These are phyloP conservation scores for Penicillium paneum DNA, from an alignment of 2,329 filamentous ascomycete genomes.

Conservation along the genomic window DNA sequence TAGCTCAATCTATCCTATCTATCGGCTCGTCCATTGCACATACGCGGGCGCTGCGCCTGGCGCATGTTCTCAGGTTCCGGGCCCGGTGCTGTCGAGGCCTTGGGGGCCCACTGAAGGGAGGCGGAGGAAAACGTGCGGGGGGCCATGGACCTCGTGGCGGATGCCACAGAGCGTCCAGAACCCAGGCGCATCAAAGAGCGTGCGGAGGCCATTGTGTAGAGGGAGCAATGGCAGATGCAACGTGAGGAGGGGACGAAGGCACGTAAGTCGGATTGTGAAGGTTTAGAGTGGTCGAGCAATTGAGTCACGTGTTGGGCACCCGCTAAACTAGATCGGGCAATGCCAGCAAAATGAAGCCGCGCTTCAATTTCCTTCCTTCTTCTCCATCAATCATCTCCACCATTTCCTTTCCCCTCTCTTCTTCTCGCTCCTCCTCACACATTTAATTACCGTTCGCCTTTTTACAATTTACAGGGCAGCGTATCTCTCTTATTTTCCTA, in stretches of 20 bases:
- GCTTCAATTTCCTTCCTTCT: conserved; percentile 27
- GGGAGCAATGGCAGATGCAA: conserved; percentile 30
- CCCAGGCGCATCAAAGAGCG: conserved; percentile 46
- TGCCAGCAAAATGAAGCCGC: conserved; percentile 31
- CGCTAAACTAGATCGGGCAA: conserved; percentile 24
- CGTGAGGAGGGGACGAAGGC: conserved; percentile 19
- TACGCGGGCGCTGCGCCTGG: conserved; percentile 54
- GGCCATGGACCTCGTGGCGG: conserved; percentile 34
- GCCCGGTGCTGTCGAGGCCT: conserved; percentile 51
- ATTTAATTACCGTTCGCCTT: conserved; percentile 24
- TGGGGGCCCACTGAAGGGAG: conserved; percentile 44
- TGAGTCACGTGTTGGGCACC: conserved; percentile 24
- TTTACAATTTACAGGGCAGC: conserved; percentile 17
- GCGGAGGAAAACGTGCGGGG: conserved; percentile 40
- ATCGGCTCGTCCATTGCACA: conserved; percentile 23
- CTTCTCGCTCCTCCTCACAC: conserved; percentile 13
- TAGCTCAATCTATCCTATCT: conserved; percentile 12
- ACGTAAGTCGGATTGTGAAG: conserved; percentile 25
- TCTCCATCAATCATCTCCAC: conserved; percentile 20
- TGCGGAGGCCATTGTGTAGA: conserved; percentile 44
- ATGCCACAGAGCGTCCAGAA: conserved; percentile 38
- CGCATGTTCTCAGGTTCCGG: conserved; percentile 66
- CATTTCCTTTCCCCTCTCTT: conserved; percentile 5
- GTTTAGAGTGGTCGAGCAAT: conserved; percentile 28
- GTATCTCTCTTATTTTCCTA: conserved; percentile 15